Base-by-base conservation (phyloP, 208 protist species). In the Leishmania major region DNA sequence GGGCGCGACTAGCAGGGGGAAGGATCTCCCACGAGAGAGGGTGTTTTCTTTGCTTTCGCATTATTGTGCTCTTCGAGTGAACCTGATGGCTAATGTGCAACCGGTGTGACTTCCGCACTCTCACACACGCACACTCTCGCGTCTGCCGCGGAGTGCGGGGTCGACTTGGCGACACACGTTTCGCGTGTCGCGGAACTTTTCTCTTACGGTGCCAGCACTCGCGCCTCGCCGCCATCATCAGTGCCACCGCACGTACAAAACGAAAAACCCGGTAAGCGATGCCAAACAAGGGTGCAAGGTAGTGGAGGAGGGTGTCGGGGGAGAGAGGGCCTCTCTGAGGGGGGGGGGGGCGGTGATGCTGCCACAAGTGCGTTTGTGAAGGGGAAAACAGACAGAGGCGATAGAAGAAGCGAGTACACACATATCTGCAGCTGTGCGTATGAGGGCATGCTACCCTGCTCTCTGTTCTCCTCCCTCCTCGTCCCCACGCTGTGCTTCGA, bases 21-120 rank as follows among this genome's bases (percentile, higher is more conserved):
- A 35, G n/a, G 60, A 17, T 17, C n/a, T 66, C 60, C n/a, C 60
- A 66, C n/a, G n/a, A 17, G n/a, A 19, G 60, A 66, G 60, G 8
- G 60, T 25, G 6, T 19, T 25, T 25, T 10, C 22, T 45, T 25
- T 43, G 25, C 47, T 77, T 81, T 76, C 57, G 53, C 73, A n/a
- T 75, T 84, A 37, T 75, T 79, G 19, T 40, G 43, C 71, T 78
- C 79, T 81, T 19, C 57, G n/a, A 64, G n/a, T 77, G 35, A n/a
- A 49, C 67, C 43, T 49, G 37, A 72, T 25, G 67, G 40, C 69
- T 0, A 49, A 31, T 73, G 43, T 51, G 43, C 69, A 25, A 51
- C 43, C 10, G 45, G 43, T n/a, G 6, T 72, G 37, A 28, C 67
- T 47, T n/a, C 43, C 64, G 17, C 67, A 72, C 67, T 13, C n/a